Evolutionary conservation across 495 filamentous ascomycete species (phyloP).

Genomic region (Talaromyces adpressus): DNA sequence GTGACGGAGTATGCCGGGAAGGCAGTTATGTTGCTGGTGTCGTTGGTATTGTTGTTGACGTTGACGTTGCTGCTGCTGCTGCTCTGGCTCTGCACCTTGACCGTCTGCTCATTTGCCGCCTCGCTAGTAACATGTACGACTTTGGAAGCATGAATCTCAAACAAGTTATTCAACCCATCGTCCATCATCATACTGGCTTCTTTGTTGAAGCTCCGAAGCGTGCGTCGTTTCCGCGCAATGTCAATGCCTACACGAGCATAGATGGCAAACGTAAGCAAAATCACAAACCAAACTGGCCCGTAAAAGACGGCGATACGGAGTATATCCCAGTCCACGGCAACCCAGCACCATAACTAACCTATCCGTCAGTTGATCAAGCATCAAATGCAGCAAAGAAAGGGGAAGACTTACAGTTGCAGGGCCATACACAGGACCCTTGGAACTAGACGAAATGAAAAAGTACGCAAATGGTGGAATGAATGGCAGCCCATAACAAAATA

Average conservation of each 20-base stretch:
- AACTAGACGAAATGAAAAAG: slow-evolving; percentile 49
- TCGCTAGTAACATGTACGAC: slow-evolving; percentile 44
- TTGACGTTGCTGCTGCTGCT: not conserved
- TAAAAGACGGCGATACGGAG: slow-evolving; percentile 76
- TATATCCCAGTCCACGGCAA: slow-evolving; percentile 59
- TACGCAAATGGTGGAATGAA: slow-evolving; percentile 63
- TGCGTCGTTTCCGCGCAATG: slow-evolving; percentile 51
- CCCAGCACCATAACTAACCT: slow-evolving; percentile 74
- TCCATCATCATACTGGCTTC: slow-evolving; percentile 27
- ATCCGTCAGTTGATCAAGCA: not conserved
- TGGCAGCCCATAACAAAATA: slow-evolving; percentile 70
- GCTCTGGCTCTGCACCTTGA: not conserved
- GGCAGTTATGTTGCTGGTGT: not conserved
- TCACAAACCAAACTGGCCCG: slow-evolving; percentile 76
- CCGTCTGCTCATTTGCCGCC: slow-evolving; percentile 13
- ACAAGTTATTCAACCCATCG: slow-evolving; percentile 13
- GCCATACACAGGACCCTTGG: slow-evolving; percentile 59
- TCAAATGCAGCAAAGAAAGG: no score
- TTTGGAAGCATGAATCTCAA: slow-evolving; percentile 46
- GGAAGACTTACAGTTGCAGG: slow-evolving; percentile 50
- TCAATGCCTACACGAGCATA: slow-evolving; percentile 66
- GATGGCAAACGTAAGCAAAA: slow-evolving; percentile 62
- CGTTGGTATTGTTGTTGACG: not conserved
- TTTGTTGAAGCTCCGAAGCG: slow-evolving; percentile 31
- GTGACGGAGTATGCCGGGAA: slow-evolving; percentile 31